Conservation (phyloP, 768 basidiomycete species). For the Termitomyces sp. region DNA sequence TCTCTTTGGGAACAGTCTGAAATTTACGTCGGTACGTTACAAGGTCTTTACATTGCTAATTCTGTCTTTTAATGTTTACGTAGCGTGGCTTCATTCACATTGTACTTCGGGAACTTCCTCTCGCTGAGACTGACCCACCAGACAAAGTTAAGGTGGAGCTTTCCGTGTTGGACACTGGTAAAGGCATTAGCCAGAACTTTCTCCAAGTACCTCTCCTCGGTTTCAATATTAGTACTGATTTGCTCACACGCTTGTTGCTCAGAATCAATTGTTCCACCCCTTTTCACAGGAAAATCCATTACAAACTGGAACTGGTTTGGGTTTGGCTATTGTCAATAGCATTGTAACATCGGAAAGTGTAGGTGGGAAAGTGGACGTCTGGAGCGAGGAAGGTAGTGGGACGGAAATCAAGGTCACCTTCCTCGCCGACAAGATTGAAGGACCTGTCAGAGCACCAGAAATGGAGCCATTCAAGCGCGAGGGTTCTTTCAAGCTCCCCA, state of each 20-base stretch:
- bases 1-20: constrained; percentile 88
- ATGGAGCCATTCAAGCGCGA: constrained; percentile 44
- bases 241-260: constrained; percentile 2
- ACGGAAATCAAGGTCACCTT: constrained; percentile 90
- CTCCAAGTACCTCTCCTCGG: constrained; percentile 52
- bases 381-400: constrained; percentile 85
- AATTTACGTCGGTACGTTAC: constrained; percentile 74
- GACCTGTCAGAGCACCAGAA: constrained; percentile 28
- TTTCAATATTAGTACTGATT: background rate
- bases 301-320: constrained; percentile 89
- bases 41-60: background rate
- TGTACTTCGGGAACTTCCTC: constrained; percentile 67
- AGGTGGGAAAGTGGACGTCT: constrained; percentile 88
- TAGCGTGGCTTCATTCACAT: constrained; percentile 88
- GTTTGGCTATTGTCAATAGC: constrained; percentile 92
- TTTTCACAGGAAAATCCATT: constrained; percentile 96
- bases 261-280: constrained; percentile 95
- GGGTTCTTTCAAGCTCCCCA: constrained; percentile 34
- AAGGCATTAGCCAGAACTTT: constrained; percentile 93
- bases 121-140: constrained; percentile 44
- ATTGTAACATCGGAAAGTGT: constrained; percentile 85
- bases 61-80: background rate
- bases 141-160: constrained; percentile 75
- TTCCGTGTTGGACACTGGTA: constrained; percentile 84
- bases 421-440: constrained; percentile 58